Base-by-base conservation (phyloP, 805 yeast species). In the Scheffersomyces lignosus region DNA sequence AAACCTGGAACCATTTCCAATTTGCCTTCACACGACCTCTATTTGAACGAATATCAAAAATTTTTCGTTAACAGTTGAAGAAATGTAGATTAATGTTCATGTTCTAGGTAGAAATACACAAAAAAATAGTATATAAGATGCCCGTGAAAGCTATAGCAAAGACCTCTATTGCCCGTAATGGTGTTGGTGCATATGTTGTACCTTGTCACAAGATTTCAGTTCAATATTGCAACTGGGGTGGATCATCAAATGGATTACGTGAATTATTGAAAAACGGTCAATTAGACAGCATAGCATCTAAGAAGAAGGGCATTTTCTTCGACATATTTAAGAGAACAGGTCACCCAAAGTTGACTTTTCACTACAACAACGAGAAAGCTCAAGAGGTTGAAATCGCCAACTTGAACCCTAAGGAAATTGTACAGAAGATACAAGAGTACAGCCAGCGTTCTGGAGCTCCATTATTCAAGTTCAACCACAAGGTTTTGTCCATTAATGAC, bases 151-250 rank as follows among this genome's bases (percentile, higher is more conserved):
- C 84, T 31, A 64, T 84, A 26, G 64, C 75, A 20, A 80, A 73
- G 49, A 60, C 71, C 1, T 77, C 93, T 12, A 61, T 73, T 28
- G 78, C 86, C 17, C 77, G 87, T 47, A 86, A 87, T 51, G 95
- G 95, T 35, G 67, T 84, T 15, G 88, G 89, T 3, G 79, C 90
- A 0, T 86, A 75, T 54, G 73, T 86, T 5, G 66, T 71, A 16
- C 88, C 90, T 27, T 89, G 98, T 67, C 79, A 77, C 50, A 79
- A 77, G 54, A 74, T 93, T 35, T 74, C 83, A 1, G 60, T 93
- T 31, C 83, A 86, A 43, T 93, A 82, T 66, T 89, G 96, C 68
- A 89, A 93, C 71, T 84, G 95, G 83, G 98, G 97, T 29, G 98
- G 97, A 15, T 84, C 95, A 2, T 90, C 98, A 1, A 72, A 73